Conservation (phyloP, 805 yeast genomes). For the Sugiyamaella americana region DNA sequence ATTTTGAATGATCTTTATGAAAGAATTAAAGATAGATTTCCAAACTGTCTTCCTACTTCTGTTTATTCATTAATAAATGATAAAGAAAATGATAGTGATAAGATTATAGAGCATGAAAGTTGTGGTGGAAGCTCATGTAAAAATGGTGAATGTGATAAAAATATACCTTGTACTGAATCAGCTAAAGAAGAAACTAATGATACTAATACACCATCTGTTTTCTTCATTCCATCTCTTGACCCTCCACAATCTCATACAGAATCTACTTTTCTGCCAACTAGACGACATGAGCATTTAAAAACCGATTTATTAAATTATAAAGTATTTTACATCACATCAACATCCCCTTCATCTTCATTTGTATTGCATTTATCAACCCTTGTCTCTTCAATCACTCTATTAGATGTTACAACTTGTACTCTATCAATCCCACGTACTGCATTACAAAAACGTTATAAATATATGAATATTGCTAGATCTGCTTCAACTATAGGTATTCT, state of each 20-base stretch:
- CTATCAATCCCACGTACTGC: slow-evolving; percentile 54
- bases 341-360: slow-evolving; percentile 67
- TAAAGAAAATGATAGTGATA: slow-evolving; percentile 10
- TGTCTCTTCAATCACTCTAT: slow-evolving; percentile 49
- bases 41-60: slow-evolving; percentile 26
- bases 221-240: slow-evolving; percentile 3
- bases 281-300: slow-evolving; percentile 18
- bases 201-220: not conserved
- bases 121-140: not conserved
- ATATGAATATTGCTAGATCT: slow-evolving; percentile 81
- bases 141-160: not conserved
- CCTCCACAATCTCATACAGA: slow-evolving; percentile 3
- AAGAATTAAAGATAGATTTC: slow-evolving; percentile 29
- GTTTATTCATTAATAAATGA: slow-evolving; percentile 7
- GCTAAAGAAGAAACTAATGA: not conserved
- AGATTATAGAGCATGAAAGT: too few relatives aligned
- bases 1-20: slow-evolving; percentile 37
- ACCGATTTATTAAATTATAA: slow-evolving; percentile 40
- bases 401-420: slow-evolving; percentile 37
- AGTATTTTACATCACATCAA: slow-evolving; percentile 51
- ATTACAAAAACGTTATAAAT: slow-evolving; percentile 74
- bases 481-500: slow-evolving; percentile 90
- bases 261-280: slow-evolving; percentile 18
- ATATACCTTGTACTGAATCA: too few relatives aligned
- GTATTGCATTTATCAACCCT: slow-evolving; percentile 68